Conservation (phyloP, 2,329 filamentous ascomycete species). For the Pyrenochaeta sp. region DNA sequence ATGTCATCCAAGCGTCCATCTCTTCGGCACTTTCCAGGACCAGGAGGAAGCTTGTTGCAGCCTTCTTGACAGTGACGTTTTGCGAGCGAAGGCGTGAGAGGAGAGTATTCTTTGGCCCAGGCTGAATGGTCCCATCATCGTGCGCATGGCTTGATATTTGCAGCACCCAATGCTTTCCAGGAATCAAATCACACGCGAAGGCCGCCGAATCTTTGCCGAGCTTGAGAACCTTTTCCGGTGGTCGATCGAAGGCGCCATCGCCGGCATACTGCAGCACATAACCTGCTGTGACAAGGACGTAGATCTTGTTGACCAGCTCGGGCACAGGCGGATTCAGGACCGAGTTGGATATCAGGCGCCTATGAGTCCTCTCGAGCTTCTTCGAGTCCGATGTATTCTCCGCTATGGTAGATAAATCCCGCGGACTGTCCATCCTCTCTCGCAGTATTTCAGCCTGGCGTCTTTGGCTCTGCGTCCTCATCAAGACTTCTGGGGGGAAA, state of each 20-base stretch:
- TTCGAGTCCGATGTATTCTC: conserved; percentile 39
- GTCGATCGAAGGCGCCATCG: conserved; percentile 73
- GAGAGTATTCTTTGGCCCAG: conserved; percentile 63
- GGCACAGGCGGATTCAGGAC: conserved; percentile 59
- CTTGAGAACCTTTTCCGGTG: conserved; percentile 77
- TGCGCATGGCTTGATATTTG: conserved; percentile 75
- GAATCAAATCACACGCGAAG: conserved; percentile 81
- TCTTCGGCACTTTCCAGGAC: conserved; percentile 76
- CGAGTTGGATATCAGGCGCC: conserved; percentile 49
- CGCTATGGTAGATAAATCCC: conserved; percentile 40
- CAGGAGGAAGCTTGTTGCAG: conserved; percentile 72
- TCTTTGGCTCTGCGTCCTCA: conserved; percentile 66
- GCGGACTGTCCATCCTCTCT: conserved; percentile 47
- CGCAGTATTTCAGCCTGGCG: conserved; percentile 56
- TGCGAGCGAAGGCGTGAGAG: conserved; percentile 72
- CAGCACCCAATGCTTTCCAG: conserved; percentile 81
- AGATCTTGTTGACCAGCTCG: conserved; percentile 77
- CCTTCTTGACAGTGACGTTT: conserved; percentile 61
- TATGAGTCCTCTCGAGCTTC: conserved; percentile 55
- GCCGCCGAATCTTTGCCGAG: conserved; percentile 79
- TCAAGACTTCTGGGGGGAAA: conserved; percentile 72
- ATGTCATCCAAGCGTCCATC: conserved; percentile 78
- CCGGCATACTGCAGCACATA: conserved; percentile 78
- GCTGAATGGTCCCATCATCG: conserved; percentile 60
- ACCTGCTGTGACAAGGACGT: conserved; percentile 74